Base-by-base conservation (phyloP, 257 asterid species). In the Nemophila menziesii region DNA sequence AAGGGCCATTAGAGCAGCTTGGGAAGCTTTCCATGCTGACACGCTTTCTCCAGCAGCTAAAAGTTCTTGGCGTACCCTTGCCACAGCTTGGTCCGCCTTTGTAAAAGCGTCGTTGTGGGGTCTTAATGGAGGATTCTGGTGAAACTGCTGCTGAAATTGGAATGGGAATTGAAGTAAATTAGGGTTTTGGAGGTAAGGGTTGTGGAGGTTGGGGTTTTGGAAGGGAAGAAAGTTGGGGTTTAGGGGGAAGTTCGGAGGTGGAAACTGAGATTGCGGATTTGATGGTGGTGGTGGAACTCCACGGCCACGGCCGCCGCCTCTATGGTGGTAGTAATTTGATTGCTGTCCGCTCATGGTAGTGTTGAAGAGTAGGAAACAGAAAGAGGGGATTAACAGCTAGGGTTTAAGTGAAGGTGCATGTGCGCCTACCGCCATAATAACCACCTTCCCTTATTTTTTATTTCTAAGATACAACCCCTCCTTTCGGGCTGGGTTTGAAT, bases 1-100 rank as follows among this genome's bases (percentile, higher is more conserved):
- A 20, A 84, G 61, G 43, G 45, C 51, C 66, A 61, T 39, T 51
- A 82, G 56, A 42, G 83, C 98, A 43, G 69, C 80, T 71, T 72
- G 80, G n/a, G 94, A 74, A 39, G 79, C 96, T 61, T 72, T 79
- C 96, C 92, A 89, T 19, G 78, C 72, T 2, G 93, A 72, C 23
- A 84, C 93, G 49, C 46, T 60, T 59, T 67, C 66, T 2, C 76
- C 66, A 5, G 67, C 53, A 22, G 65, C 68, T 39, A 74, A 16
- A 46, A 81, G 60, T 1, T 79, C 69, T 3, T 48, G 59, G 24
- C 73, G 74, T 38, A 73, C 94, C 55, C 59, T 74, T 48, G 36
- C 44, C 37, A 56, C 93, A 16, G 84, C 93, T 61, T 54, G 64
- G 52, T 80, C 86, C 15, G 82, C 43, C 48, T 61, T 69, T 24